phyloP scores from a whole-genome alignment of 73 alveolate species.

The Breviolum minutum region DNA sequence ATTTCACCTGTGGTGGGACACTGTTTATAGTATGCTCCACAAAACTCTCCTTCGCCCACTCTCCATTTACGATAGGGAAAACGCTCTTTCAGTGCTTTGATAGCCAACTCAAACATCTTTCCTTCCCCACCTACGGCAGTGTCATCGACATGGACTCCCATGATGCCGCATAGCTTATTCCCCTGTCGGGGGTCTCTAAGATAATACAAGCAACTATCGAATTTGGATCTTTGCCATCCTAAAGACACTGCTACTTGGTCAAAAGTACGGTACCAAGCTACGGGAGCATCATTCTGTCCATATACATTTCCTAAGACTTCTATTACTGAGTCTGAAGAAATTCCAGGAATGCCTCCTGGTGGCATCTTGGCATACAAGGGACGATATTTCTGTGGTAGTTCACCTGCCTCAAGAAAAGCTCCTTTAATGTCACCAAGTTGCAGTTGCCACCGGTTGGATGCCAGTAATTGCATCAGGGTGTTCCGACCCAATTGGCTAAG shows the following conservation, averaged over 20 bases:
- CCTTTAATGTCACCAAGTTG: neutral
- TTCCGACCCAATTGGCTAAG: neutral
- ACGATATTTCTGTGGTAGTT: neutral
- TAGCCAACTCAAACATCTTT: neutral
- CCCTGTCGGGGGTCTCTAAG: neutral
- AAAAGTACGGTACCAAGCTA: constrained; percentile 25
- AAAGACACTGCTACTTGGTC: neutral
- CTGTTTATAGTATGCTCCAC: neutral
- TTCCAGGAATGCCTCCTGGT: constrained; percentile 26
- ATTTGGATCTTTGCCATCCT: neutral
- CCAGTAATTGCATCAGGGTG: neutral
- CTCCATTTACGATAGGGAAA: constrained; percentile 51
- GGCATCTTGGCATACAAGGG: constrained; percentile 37
- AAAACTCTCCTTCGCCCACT: neutral
- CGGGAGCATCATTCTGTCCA: constrained; percentile 23
- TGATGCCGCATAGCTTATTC: neutral
- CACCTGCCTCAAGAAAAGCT: too few species aligned
- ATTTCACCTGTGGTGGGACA: neutral
- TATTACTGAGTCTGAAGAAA: neutral
- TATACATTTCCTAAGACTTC: constrained; percentile 19
- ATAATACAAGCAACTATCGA: constrained; percentile 6
- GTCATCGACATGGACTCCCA: constrained; percentile 46
- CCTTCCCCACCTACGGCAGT: neutral
- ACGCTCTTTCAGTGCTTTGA: neutral
- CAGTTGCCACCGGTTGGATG: neutral